A percentile compares a stretch with the other conserved stretches of the same genome.
These are phyloP conservation scores for Raffaelea deltoideospora DNA, from an alignment of 2,329 filamentous ascomycete species.

Conservation along the genomic window DNA sequence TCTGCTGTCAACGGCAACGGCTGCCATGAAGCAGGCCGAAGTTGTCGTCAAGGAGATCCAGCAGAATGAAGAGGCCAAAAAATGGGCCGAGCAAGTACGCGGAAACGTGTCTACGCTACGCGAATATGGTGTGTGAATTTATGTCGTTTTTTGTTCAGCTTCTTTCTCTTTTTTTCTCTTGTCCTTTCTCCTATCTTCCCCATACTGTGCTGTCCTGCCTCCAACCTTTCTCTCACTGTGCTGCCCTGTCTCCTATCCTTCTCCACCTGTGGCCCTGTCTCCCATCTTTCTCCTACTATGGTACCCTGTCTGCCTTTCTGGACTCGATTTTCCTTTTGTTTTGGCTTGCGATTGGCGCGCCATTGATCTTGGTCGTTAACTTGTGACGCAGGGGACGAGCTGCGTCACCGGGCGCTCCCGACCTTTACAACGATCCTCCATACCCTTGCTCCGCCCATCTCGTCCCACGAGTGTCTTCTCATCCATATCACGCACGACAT, in stretches of 20 bases:
- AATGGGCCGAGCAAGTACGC: slow-evolving; percentile 87
- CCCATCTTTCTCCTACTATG: too few species aligned
- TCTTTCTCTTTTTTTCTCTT: background rate
- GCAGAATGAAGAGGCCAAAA: slow-evolving; percentile 89
- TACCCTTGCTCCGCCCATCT: slow-evolving; percentile 89
- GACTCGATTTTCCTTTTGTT: too few species aligned
- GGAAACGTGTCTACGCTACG: slow-evolving; percentile 72
- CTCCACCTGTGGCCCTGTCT: too few species aligned
- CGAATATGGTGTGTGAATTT: slow-evolving; percentile 54
- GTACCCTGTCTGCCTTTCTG: too few species aligned
- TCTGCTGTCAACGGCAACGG: slow-evolving; percentile 65
- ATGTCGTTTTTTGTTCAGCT: slow-evolving; percentile 11
- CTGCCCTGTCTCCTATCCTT: too few species aligned
- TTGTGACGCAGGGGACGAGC: slow-evolving; percentile 55
- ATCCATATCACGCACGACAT: slow-evolving; percentile 97
- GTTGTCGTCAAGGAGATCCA: slow-evolving; percentile 89
- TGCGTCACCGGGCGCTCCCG: slow-evolving; percentile 73
- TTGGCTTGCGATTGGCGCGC: too few species aligned
- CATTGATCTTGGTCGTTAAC: too few species aligned
- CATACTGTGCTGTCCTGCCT: background rate
- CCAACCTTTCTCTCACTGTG: too few species aligned
- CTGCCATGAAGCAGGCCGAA: slow-evolving; percentile 86
- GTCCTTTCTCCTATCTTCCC: background rate
- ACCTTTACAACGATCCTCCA: slow-evolving; percentile 92
- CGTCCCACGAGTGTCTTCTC: slow-evolving; percentile 87